Percentiles rank a stretch among this genome's conserved stretches.
These are phyloP conservation scores for Stagonosporopsis cucurbitacearum DNA, from an alignment of 2,329 filamentous ascomycete genomes.

Conservation along the genomic window DNA sequence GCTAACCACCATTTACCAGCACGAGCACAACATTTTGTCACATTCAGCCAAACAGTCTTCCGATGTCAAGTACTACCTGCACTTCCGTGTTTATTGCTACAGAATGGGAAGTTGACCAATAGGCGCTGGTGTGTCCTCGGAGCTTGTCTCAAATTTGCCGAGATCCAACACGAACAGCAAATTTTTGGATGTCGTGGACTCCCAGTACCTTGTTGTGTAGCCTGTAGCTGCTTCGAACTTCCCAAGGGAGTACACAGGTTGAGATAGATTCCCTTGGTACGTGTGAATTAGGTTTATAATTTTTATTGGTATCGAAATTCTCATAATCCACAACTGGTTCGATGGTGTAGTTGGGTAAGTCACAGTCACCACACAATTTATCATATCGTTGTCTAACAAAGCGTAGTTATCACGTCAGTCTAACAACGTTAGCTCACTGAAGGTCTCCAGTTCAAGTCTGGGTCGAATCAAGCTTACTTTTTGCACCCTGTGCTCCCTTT, in stretches of 20 bases:
- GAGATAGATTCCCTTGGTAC: no score
- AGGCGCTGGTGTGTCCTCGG: background rate
- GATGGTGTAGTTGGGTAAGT: conserved; percentile 50
- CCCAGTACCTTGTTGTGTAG: background rate
- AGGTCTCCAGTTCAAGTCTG: conserved; percentile 30
- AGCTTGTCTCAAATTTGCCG: conserved; percentile 4
- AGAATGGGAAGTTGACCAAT: background rate
- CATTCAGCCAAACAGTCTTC: background rate
- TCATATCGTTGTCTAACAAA: no score
- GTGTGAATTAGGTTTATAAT: background rate
- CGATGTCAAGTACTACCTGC: background rate
- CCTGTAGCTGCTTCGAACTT: no score
- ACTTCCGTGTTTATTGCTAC: background rate
- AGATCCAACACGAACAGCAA: background rate
- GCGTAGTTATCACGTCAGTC: conserved; percentile 53
- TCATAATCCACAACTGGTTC: conserved; percentile 10
- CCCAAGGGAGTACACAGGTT: no score
- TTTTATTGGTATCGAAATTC: accelerated
- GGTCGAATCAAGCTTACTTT: conserved; percentile 23
- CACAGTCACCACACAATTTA: no score
- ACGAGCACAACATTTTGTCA: conserved; percentile 4
- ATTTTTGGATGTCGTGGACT: conserved; percentile 1
- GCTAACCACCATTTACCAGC: conserved; percentile 10
- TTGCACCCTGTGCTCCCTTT: background rate
- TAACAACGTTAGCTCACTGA: conserved; percentile 42